Evolutionary conservation across 768 basidiomycete genomes (phyloP).

Genomic region (Lanmaoa pseudosensibilis): DNA sequence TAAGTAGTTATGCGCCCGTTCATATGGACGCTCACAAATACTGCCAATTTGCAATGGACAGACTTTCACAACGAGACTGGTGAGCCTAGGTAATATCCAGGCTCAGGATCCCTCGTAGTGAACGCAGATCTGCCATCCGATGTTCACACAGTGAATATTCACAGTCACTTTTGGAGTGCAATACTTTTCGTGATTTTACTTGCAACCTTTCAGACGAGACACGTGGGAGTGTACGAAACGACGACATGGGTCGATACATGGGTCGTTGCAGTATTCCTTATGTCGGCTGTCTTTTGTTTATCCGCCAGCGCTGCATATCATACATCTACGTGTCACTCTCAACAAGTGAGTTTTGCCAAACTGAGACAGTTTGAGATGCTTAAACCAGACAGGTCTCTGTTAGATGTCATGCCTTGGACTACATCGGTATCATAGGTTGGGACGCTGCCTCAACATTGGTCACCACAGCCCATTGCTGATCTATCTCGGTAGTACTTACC

Average conservation of each 20-base stretch:
- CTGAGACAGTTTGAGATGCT: neutral
- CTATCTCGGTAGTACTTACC: constrained; percentile 47
- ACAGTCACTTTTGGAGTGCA: constrained; percentile 75
- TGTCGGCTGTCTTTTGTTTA: constrained; percentile 73
- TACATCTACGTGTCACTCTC: constrained; percentile 69
- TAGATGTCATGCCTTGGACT: constrained; percentile 67
- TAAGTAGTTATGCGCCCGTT: constrained; percentile 38
- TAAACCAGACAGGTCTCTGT: constrained; percentile 50
- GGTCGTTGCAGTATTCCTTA: constrained; percentile 64
- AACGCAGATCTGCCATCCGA: constrained; percentile 8
- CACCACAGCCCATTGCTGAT: constrained; percentile 6
- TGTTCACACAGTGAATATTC: constrained; percentile 70
- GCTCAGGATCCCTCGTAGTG: neutral
- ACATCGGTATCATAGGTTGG: constrained; percentile 75
- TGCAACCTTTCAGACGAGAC: constrained; percentile 48
- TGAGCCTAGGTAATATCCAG: constrained; percentile 26
- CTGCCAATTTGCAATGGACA: constrained; percentile 29
- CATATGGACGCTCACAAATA: constrained; percentile 17
- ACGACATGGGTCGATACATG: constrained; percentile 62
- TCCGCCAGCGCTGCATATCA: constrained; percentile 73
- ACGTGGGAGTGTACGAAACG: constrained; percentile 51
- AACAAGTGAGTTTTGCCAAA: constrained; percentile 46
- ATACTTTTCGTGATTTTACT: constrained; percentile 59
- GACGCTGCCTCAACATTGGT: constrained; percentile 2
- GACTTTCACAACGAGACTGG: constrained; percentile 82